Conservation (phyloP, 2,329 filamentous ascomycete genomes). For the Ascochyta viciae-villosae region DNA sequence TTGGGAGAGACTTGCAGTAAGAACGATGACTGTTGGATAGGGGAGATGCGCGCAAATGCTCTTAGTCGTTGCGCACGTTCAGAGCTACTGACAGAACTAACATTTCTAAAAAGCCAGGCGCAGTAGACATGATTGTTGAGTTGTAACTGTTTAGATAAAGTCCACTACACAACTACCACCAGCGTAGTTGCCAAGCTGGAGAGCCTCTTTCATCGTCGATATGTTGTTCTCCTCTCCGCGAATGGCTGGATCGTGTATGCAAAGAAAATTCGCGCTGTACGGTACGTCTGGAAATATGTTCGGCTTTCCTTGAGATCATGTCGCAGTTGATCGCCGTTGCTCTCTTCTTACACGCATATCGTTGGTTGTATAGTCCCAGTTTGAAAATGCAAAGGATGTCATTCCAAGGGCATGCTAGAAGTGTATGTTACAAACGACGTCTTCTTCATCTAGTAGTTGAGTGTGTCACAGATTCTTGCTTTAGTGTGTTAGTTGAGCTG, state of each 20-base stretch:
- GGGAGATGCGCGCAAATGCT: no score
- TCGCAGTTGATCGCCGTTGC: no score
- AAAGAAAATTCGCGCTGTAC: constrained; percentile 39
- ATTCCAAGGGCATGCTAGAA: constrained; percentile 42
- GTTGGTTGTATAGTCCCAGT: not conserved
- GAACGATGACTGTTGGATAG: no score
- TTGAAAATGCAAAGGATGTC: constrained; percentile 27
- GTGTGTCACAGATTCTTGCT: constrained; percentile 55
- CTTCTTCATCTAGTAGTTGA: constrained; percentile 62
- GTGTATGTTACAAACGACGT: constrained; percentile 34
- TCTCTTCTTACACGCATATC: not conserved
- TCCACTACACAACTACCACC: constrained; percentile 51
- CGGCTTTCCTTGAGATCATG: no score
- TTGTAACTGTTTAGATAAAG: no score
- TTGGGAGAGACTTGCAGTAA: no score
- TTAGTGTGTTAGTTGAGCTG: no score
- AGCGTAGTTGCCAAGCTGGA: constrained; percentile 56
- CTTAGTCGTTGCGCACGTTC: no score
- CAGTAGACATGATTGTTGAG: no score
- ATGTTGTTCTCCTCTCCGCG: constrained; percentile 20
- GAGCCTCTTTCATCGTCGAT: constrained; percentile 27
- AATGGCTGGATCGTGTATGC: constrained; percentile 40
- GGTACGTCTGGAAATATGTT: constrained; percentile 30
- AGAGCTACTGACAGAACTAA: no score
- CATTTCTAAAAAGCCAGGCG: no score